Conservation (phyloP, 1,284 basidiomycete genomes). For the Leccinum brunneo-olivaceum region DNA sequence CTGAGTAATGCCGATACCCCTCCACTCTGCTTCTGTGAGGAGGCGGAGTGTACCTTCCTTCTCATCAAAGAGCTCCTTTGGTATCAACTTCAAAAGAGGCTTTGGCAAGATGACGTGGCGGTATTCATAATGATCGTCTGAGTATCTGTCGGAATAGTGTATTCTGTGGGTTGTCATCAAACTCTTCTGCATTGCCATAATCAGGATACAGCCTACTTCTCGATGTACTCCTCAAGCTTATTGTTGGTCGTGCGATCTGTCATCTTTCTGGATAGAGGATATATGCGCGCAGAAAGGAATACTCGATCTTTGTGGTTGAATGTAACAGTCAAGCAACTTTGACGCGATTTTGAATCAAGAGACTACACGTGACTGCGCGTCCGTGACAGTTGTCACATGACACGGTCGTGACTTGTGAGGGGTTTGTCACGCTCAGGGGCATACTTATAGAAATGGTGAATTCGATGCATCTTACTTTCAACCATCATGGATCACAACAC, state of each 20-base stretch:
- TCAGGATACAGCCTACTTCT: conserved; percentile 41
- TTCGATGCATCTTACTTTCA: conserved; percentile 6
- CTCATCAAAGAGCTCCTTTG: conserved; percentile 73
- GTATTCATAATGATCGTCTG: conserved; percentile 81
- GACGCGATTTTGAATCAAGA: conserved; percentile 9
- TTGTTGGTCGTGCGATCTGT: conserved; percentile 30
- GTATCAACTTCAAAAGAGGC: conserved; percentile 79
- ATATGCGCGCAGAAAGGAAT: conserved; percentile 8
- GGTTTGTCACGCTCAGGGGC: neutral
- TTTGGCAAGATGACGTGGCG: conserved; percentile 91
- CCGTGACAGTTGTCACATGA: conserved; percentile 20
- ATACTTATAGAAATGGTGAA: no score
- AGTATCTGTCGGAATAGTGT: conserved; percentile 79
- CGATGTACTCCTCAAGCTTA: conserved; percentile 62
- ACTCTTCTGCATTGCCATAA: conserved; percentile 8
- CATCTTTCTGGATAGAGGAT: conserved; percentile 18
- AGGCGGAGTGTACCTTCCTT: conserved; percentile 82
- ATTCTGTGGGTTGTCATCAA: conserved; percentile 45
- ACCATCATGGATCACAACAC: conserved; percentile 15
- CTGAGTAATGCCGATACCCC: conserved; percentile 93
- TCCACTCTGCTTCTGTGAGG: conserved; percentile 84
- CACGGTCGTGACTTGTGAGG: neutral
- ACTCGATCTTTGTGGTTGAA: conserved; percentile 4
- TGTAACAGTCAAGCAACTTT: neutral
- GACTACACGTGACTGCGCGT: conserved; percentile 22